Evolutionary conservation across 2,329 filamentous ascomycete genomes (phyloP).

Genomic region (Verticillium dahliae): DNA sequence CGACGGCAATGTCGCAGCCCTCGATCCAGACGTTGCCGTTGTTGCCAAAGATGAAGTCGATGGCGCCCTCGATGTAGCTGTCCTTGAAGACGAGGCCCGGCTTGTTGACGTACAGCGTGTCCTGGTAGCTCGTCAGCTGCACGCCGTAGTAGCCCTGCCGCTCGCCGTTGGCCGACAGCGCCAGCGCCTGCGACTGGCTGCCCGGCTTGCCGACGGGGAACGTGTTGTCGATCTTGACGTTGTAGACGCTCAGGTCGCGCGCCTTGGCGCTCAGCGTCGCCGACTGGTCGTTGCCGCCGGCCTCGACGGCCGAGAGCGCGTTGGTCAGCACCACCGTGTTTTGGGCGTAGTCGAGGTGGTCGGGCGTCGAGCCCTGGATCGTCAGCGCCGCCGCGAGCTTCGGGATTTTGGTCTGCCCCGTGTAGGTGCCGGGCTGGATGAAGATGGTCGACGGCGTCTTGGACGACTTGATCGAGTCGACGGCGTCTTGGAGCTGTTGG

Average conservation of each 20-base stretch:
- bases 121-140: constrained; percentile 39
- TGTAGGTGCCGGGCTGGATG: constrained; percentile 60
- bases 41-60: constrained; percentile 44
- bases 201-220: constrained; percentile 31
- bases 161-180: constrained; percentile 36
- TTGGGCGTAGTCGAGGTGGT: constrained; percentile 41
- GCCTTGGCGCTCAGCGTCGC: constrained; percentile 39
- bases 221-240: constrained; percentile 46
- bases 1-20: constrained; percentile 27
- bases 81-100: constrained; percentile 40
- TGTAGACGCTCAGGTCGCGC: constrained; percentile 53
- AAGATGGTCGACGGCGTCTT: constrained; percentile 52
- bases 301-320: constrained; percentile 30
- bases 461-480: constrained; percentile 47
- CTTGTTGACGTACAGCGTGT: constrained; percentile 40
- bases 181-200: constrained; percentile 32
- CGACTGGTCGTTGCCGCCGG: constrained; percentile 45
- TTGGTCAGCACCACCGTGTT: constrained; percentile 50
- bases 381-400: constrained; percentile 41
- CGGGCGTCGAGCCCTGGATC: constrained; percentile 52
- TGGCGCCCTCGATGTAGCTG: constrained; percentile 38
- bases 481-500: constrained; percentile 44
- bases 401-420: constrained; percentile 50
- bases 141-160: constrained; percentile 41
- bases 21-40: constrained; percentile 36